Percentiles rank a stretch among this genome's conserved stretches.
These are phyloP conservation scores for Leptographium procerum DNA, from an alignment of 2,329 filamentous ascomycete genomes.

Conservation along the genomic window DNA sequence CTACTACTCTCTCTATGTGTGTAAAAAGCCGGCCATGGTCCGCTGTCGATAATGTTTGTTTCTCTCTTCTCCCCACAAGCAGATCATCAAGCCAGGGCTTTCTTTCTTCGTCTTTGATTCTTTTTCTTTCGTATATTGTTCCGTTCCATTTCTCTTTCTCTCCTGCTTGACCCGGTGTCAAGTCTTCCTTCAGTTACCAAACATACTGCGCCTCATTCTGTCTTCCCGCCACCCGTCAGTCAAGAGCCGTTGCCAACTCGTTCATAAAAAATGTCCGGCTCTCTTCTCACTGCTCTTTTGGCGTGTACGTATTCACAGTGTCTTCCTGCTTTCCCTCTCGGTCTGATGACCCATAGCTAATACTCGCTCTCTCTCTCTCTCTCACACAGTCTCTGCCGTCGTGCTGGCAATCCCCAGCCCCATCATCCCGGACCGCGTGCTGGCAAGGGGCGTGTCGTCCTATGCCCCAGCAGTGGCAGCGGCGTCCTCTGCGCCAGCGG, in stretches of 20 bases:
- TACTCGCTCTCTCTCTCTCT: not conserved
- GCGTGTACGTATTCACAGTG: slow-evolving; percentile 4
- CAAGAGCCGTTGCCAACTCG: too few relatives aligned
- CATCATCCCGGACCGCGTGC: slow-evolving; percentile 16
- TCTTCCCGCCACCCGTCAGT: too few relatives aligned
- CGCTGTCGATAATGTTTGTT: not conserved
- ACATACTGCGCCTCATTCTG: not conserved
- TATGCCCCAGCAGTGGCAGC: not conserved
- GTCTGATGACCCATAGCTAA: not conserved
- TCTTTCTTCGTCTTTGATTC: not conserved
- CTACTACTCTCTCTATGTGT: too few relatives aligned
- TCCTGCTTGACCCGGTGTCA: slow-evolving; percentile 2
- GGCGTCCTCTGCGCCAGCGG: slow-evolving; percentile 10
- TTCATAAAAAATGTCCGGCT: not conserved
- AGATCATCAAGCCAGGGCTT: not conserved
- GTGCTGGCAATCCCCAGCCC: slow-evolving; percentile 11
- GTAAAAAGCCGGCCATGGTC: not conserved
- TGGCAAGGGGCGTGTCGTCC: slow-evolving; percentile 12
- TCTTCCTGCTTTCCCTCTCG: not conserved
- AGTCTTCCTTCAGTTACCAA: not conserved
- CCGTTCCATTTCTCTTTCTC: not conserved
- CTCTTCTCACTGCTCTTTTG: slow-evolving; percentile 5
- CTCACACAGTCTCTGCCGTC: slow-evolving; percentile 10
- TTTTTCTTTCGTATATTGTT: too few relatives aligned
- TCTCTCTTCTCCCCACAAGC: not conserved